Base-by-base conservation (phyloP, 495 filamentous ascomycete genomes). In the Hypoxylon trugodes region DNA sequence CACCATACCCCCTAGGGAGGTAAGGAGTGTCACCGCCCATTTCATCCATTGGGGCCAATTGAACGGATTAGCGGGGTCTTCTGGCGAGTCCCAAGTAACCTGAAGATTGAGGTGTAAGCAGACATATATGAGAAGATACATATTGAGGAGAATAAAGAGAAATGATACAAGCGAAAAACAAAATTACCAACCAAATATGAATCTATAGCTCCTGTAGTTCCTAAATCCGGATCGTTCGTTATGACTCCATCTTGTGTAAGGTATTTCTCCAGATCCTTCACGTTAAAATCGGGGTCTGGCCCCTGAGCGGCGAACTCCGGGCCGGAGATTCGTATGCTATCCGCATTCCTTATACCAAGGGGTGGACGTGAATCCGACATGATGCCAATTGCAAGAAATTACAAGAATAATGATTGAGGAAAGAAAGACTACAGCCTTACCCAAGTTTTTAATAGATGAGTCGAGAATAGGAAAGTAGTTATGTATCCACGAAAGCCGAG, bases 11-110 rank as follows among this genome's bases (percentile, higher is more conserved):
- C 36, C 33, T 10, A 58, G 15, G 9, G 72, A 86, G 8, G 25
- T 26, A 12, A 58, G 42, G 19, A 48, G 15, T 7, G 43, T 58
- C 4, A 82, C 82, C 2, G 80, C 77, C 87, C 87, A 90, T 74
- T 89, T 89, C 43, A 77, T 73, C 15, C 62, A 69, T 6, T 46
- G 70, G 0, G 74, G 53, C 71, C 71, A 76, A 57, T 76, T 73
- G 16, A 64, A 50, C 0, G 73, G 73, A 38, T 73, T 71, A 1
- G 7, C 16, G 6, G 66, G 67, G 46, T 76, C 73, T 32, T 66
- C 40, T 13, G 51, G 56, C 1, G 54, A 46, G 24, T 70, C 66
- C 36, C 36, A 40, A 15, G 36, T 40, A 2, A 40, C 36, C 36
- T 40, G 15, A 6, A 40, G 36, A 3, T 6, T 16, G 19, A 15